These are phyloP conservation scores for Elaeis guineensis DNA, from an alignment of 176 grass and related monocot species.

Conservation along the genomic window DNA sequence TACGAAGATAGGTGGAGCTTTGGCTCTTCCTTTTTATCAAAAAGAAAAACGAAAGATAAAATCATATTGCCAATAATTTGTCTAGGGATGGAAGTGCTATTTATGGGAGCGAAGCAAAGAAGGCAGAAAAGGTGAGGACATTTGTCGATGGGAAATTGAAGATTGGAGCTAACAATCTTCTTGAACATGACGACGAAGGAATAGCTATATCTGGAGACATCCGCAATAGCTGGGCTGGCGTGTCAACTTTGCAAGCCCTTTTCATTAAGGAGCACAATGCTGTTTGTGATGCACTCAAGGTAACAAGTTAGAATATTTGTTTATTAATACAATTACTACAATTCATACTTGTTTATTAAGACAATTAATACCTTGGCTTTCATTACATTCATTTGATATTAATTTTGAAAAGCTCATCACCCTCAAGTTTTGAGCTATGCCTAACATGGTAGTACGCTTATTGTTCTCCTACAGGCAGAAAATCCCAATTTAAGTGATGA, in stretches of 20 bases:
- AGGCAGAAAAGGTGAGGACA: constrained; percentile 24
- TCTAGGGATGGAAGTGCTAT: constrained; percentile 48
- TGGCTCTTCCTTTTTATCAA: too few relatives aligned
- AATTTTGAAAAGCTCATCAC: too few relatives aligned
- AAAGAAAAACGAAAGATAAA: too few relatives aligned
- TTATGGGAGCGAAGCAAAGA: constrained; percentile 30
- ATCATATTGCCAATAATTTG: constrained; percentile 6
- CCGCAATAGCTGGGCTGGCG: constrained; percentile 47
- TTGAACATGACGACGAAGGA: constrained; percentile 27
- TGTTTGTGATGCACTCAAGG: constrained; percentile 55
- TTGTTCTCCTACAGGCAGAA: constrained; percentile 22
- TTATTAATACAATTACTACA: not conserved
- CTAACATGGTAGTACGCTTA: not conserved
- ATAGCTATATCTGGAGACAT: constrained; percentile 36
- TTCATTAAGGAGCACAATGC: constrained; percentile 54
- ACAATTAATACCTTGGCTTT: too few relatives aligned
- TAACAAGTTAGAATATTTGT: constrained; percentile 5
- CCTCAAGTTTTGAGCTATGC: too few relatives aligned
- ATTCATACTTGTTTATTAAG: not conserved
- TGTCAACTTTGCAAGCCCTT: constrained; percentile 53
- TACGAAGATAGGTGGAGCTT: too few relatives aligned
- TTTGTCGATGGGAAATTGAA: constrained; percentile 50
- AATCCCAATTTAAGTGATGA: constrained; percentile 31
- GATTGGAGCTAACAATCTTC: constrained; percentile 34
- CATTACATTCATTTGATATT: too few relatives aligned